phyloP scores from a whole-genome alignment of 495 filamentous ascomycete species.

The Xanthoparmelia taractica region DNA sequence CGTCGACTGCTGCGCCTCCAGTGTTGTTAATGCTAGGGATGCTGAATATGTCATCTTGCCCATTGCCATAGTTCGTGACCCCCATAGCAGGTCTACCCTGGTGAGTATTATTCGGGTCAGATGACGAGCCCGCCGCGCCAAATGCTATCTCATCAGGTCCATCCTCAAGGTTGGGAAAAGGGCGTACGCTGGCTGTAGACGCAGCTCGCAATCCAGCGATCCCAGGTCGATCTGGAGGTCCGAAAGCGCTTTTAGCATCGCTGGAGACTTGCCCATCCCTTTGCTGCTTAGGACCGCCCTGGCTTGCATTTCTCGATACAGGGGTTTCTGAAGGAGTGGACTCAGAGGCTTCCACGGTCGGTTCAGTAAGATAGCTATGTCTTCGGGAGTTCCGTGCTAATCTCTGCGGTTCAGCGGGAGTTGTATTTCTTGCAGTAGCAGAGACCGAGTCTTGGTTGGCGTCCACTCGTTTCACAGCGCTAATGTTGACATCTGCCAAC shows the following conservation, averaged over 20 bases:
- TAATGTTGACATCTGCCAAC: constrained; percentile 51
- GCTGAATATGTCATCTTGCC: background rate
- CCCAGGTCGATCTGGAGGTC: background rate
- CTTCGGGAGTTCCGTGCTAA: background rate
- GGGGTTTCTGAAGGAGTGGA: background rate
- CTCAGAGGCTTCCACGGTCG: background rate
- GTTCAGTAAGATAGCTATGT: background rate
- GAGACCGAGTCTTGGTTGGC: constrained; percentile 5
- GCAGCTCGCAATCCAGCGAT: background rate
- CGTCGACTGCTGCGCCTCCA: constrained; percentile 25
- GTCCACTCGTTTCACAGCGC: constrained; percentile 41
- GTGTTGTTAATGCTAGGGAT: constrained; percentile 21
- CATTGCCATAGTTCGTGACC: constrained; percentile 2
- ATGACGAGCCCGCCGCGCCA: background rate
- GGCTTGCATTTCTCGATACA: background rate
- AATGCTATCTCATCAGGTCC: background rate
- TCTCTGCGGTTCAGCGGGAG: background rate
- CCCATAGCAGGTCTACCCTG: background rate
- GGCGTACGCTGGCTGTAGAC: background rate
- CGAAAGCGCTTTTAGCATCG: background rate
- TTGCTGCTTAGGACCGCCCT: background rate
- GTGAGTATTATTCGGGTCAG: constrained; percentile 1
- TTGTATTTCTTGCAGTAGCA: background rate
- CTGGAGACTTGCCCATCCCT: background rate
- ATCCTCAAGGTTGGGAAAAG: constrained; percentile 6